Percentiles rank a stretch among this genome's conserved stretches.
These are phyloP conservation scores for Plantago lanceolata DNA, from an alignment of 305 asterid species.

Conservation along the genomic window DNA sequence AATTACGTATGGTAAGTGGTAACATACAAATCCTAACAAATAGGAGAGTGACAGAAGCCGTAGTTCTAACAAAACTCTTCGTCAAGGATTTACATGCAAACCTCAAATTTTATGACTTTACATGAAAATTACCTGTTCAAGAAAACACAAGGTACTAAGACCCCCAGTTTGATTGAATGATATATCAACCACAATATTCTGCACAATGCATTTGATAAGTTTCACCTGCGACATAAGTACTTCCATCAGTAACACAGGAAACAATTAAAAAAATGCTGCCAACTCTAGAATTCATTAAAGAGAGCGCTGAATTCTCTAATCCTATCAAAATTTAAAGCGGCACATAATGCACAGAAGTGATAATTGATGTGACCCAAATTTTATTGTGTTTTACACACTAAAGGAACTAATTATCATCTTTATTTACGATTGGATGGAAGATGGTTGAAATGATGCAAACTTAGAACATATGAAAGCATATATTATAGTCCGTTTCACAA, in stretches of 20 bases:
- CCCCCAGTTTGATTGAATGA: slow-evolving; percentile 96
- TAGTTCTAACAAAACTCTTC: not conserved
- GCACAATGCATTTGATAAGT: slow-evolving; percentile 80
- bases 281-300: slow-evolving; percentile 6
- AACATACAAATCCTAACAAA: not conserved
- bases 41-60: not conserved
- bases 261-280: slow-evolving; percentile 17
- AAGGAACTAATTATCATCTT: too few relatives aligned
- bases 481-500: too few relatives aligned
- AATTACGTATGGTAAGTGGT: too few relatives aligned
- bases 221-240: slow-evolving; percentile 63
- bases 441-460: too few relatives aligned
- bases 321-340: slow-evolving; percentile 2
- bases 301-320: slow-evolving; percentile 11
- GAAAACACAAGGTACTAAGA: slow-evolving; percentile 82
- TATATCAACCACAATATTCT: slow-evolving; percentile 78
- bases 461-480: too few relatives aligned
- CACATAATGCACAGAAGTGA: not conserved
- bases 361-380: not conserved
- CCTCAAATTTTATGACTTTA: slow-evolving; percentile 1
- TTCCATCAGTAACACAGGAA: slow-evolving; percentile 21
- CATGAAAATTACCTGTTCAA: slow-evolving; percentile 64
- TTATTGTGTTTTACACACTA: too few relatives aligned
- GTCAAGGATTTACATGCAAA: not conserved
- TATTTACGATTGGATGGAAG: too few relatives aligned